Evolutionary conservation across 441 rosid genomes (phyloP), one percentile per base, ranked within the genome.

Genomic region (Pelargonium australe): DNA sequence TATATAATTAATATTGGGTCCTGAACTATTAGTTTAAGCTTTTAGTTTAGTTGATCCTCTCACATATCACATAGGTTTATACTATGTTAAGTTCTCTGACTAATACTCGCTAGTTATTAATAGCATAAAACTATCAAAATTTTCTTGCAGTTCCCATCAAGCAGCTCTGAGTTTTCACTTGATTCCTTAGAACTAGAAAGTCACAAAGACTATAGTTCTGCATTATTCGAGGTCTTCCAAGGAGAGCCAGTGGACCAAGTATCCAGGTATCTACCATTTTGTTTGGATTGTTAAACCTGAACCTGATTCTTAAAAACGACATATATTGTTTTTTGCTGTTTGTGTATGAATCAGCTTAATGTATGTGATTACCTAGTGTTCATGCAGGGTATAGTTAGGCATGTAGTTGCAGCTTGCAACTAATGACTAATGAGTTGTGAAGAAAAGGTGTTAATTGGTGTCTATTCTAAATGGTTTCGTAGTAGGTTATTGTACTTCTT

Each of bases 101-200:
- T 49, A 23, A 65, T 55, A 51, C 70, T 68, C 68, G 16, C 64
- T 49, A 17, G 16, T 8, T 63, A 37, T 7, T 63, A n/a, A 34
- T 31, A 31, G 44, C 11, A 63, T 63, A 14, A 34, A 65, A 65
- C 7, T 40, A 8, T 31, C 44, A 65, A 37, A 63, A 68, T 51
- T 82, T 78, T 71, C 64, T 82, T 87, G 85, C 95, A 96, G 99
- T 92, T 92, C 81, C 94, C 98, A 49, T 90, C 86, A 72, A 81
- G 69, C 82, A 79, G 77, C 78, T 77, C 87, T 12, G 87, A 85
- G 71, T 74, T 84, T 79, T 78, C 88, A 68, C 77, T 83, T 72
- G 90, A 84, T 72, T 80, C 85, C 67, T 74, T 85, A 68, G 92
- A 85, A 71, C 67, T 80, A 74, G 97, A 84, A 68, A 86, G 84